phyloP scores from a whole-genome alignment of 2,329 filamentous ascomycete genomes.

The Pestalotiopsis sp. region DNA sequence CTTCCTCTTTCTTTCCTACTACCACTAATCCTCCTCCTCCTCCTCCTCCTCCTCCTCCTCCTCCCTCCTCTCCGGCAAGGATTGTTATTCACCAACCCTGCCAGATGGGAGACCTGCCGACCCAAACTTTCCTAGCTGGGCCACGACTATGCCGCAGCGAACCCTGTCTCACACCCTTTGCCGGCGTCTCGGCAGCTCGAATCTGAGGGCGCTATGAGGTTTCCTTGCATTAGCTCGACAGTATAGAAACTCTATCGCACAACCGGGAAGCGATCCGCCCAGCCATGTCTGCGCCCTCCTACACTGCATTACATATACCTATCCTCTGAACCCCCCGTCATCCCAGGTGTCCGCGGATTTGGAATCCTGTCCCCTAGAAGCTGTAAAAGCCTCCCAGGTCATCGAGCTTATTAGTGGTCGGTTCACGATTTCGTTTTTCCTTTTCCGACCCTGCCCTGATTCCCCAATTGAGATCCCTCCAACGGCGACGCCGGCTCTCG shows the following conservation, averaged over 20 bases:
- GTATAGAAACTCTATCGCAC: not conserved
- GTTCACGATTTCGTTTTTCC: not conserved
- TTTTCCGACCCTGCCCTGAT: not conserved
- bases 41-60: not conserved
- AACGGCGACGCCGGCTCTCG: not conserved
- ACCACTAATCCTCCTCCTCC: not conserved
- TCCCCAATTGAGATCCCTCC: not conserved
- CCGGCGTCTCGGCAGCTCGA: not conserved
- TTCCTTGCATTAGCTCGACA: not conserved
- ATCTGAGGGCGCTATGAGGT: not conserved
- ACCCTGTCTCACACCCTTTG: not conserved
- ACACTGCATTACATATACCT: not conserved
- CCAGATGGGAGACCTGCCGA: not conserved
- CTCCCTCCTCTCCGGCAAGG: not conserved
- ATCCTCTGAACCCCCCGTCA: not conserved
- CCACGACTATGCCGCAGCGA: not conserved
- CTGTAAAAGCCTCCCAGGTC: not conserved
- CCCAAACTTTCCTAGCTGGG: not conserved
- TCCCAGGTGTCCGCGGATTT: not conserved
- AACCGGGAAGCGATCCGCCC: not conserved
- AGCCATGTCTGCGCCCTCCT: not conserved
- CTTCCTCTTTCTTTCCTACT: not conserved
- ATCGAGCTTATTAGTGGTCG: not conserved
- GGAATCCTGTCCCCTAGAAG: not conserved
- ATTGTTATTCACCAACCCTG: not conserved